phyloP scores from a whole-genome alignment of 179 eudicot species.

The Drosera spatulata region DNA sequence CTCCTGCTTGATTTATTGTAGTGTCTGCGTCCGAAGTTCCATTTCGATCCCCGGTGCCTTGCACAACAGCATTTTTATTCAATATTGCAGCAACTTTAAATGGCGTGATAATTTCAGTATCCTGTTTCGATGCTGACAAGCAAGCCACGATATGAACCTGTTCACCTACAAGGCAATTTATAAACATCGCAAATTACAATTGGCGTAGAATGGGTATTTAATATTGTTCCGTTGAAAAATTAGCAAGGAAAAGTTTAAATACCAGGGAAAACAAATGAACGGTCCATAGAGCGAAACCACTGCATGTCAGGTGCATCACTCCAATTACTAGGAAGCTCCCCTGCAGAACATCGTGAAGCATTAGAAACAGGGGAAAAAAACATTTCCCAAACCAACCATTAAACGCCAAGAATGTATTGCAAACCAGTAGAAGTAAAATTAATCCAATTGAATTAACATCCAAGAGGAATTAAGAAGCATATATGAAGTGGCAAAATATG shows the following conservation, averaged over 20 bases:
- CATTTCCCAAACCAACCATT: background rate
- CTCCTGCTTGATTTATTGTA: conserved; percentile 19
- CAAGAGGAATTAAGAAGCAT: no score
- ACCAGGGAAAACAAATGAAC: conserved; percentile 90
- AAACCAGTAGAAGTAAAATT: no score
- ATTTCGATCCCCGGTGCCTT: conserved; percentile 34
- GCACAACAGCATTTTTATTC: conserved; percentile 54
- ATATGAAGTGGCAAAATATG: no score
- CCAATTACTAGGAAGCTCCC: conserved; percentile 74
- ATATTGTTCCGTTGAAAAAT: background rate
- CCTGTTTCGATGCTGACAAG: conserved; percentile 72
- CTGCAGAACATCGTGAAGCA: conserved; percentile 25
- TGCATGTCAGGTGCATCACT: conserved; percentile 42
- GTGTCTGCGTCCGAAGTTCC: conserved; percentile 23
- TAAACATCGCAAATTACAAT: background rate
- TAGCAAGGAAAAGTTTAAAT: conserved; percentile 9
- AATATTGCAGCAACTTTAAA: conserved; percentile 89
- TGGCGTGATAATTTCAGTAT: conserved; percentile 73
- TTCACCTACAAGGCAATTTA: conserved; percentile 46
- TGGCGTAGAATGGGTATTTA: background rate
- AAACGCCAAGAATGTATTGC: no score
- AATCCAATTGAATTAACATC: no score
- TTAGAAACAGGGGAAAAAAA: conserved; percentile 3
- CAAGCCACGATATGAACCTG: conserved; percentile 78
- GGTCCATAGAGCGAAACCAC: conserved; percentile 58